Percentiles rank a stretch among this genome's conserved stretches.
Conservation (phyloP, 2,329 filamentous ascomycete genomes). For the Dichotomopilus funicola region DNA sequence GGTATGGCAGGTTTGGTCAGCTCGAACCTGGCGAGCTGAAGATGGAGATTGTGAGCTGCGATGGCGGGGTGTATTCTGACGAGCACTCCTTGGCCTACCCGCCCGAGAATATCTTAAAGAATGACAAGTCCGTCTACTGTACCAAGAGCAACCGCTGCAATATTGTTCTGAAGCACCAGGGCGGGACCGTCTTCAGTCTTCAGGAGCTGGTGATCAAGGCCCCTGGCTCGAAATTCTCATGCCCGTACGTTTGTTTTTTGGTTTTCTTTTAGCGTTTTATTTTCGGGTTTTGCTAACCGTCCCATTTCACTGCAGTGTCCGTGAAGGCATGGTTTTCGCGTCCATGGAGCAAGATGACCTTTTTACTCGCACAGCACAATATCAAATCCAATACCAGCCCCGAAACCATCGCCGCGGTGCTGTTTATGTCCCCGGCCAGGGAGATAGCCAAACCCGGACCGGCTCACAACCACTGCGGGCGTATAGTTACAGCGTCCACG, state of each 20-base stretch:
- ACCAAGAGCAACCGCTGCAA: constrained; percentile 85
- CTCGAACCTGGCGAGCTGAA: constrained; percentile 73
- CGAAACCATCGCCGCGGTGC: constrained; percentile 21
- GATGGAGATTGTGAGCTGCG: constrained; percentile 86
- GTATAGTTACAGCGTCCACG: constrained; percentile 34
- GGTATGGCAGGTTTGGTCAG: constrained; percentile 82
- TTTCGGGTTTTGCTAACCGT: constrained; percentile 27
- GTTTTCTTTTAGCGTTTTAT: neutral
- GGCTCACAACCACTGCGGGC: constrained; percentile 40
- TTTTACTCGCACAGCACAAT: constrained; percentile 63
- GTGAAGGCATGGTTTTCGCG: constrained; percentile 88
- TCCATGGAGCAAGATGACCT: constrained; percentile 78
- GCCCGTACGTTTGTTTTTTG: constrained; percentile 58
- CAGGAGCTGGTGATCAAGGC: constrained; percentile 85
- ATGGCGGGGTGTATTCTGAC: constrained; percentile 67
- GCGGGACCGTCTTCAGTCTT: constrained; percentile 71
- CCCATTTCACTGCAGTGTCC: constrained; percentile 50
- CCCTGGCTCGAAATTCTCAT: constrained; percentile 72
- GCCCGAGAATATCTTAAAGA: constrained; percentile 74
- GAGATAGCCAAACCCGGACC: constrained; percentile 43
- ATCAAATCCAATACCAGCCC: constrained; percentile 61
- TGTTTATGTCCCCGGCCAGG: constrained; percentile 44
- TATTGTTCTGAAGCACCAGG: constrained; percentile 74
- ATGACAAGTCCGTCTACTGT: constrained; percentile 82
- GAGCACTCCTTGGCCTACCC: constrained; percentile 49